A percentile compares a stretch with the other conserved stretches of the same genome.
Conservation (phyloP, 1,139 yeast genomes). For the Yueomyces sp. region DNA sequence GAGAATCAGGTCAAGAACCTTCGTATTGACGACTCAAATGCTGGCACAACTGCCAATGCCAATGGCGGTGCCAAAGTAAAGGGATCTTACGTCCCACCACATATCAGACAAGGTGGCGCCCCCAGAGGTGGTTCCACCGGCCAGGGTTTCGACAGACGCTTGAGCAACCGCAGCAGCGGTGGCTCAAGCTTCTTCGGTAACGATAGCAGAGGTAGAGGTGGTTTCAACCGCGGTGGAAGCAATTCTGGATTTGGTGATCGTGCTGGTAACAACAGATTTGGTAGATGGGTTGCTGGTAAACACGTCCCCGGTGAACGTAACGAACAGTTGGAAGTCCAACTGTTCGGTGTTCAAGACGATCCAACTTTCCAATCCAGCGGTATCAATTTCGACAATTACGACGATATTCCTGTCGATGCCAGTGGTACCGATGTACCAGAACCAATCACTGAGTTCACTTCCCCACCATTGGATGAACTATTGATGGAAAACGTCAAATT, state of each 20-base stretch:
- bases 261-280: constrained; percentile 16
- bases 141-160: constrained; percentile 13
- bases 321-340: constrained; percentile 59
- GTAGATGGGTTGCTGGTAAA: constrained; percentile 71
- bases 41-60: too few relatives aligned
- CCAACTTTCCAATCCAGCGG: constrained; percentile 81
- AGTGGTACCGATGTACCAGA: constrained; percentile 93
- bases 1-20: too few relatives aligned
- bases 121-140: constrained; percentile 11
- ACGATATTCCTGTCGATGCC: constrained; percentile 97
- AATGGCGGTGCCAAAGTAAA: too few relatives aligned
- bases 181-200: constrained; percentile 7
- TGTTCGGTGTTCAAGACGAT: constrained; percentile 84
- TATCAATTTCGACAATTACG: constrained; percentile 96
- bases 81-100: constrained; percentile 53
- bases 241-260: constrained; percentile 11
- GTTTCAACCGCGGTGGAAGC: constrained; percentile 11
- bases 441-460: constrained; percentile 73
- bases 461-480: constrained; percentile 85
- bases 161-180: constrained; percentile 10
- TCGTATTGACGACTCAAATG: too few relatives aligned
- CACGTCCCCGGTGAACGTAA: constrained; percentile 76
- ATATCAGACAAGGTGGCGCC: constrained; percentile 31
- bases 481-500: constrained; percentile 76
- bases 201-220: constrained; percentile 7